Base-by-base conservation (phyloP, 345 rosid genomes). In the Murraya koenigii region DNA sequence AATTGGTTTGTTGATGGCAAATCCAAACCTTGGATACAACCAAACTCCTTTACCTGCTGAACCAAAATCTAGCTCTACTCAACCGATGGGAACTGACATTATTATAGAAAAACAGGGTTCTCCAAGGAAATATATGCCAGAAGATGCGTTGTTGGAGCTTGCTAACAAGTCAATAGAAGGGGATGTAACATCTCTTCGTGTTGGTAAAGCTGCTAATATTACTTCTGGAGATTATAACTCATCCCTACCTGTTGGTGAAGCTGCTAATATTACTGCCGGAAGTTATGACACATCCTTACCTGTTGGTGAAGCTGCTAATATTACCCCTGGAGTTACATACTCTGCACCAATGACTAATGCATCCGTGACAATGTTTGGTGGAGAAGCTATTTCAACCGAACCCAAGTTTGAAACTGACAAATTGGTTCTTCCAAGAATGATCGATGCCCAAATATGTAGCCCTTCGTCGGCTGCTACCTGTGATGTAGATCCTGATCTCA, bases 121-220 rank as follows among this genome's bases (percentile, higher is more conserved):
- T 63, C 55, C 60, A 3, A 35, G 71, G 26, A 83, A 79, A 77
- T 83, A 81, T 63, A 72, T 66, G 23, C 75, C 65, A 5, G 78
- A 83, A 44, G 85, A 79, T 70, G 77, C 85, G 36, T 79, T 65
- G 65, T 32, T 75, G 49, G 86, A 83, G 83, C 80, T 76, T 79
- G 81, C 77, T 23, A 78, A 72, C 80, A 83, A 82, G 81, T 61
- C 39, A 11, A 17, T 80, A 47, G 47, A 28, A 41, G 87, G 80
- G 66, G 81, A 69, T 36, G 72, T 72, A 2, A 8, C 69, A 14
- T 35, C 73, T 44, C 66, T 39, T 3, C 59, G 80, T 66, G 36
- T 23, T 30, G 56, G 23, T 65, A 74, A 66, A 65, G 73, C 77
- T 81, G 55, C 72, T 36, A 77, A 52, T 10, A 10, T n/a, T 69